A percentile compares a stretch with the other conserved stretches of the same genome.
These are phyloP conservation scores for Haplosporangium gracile DNA, from an alignment of 192 early-diverging fungal genomes.

Conservation along the genomic window DNA sequence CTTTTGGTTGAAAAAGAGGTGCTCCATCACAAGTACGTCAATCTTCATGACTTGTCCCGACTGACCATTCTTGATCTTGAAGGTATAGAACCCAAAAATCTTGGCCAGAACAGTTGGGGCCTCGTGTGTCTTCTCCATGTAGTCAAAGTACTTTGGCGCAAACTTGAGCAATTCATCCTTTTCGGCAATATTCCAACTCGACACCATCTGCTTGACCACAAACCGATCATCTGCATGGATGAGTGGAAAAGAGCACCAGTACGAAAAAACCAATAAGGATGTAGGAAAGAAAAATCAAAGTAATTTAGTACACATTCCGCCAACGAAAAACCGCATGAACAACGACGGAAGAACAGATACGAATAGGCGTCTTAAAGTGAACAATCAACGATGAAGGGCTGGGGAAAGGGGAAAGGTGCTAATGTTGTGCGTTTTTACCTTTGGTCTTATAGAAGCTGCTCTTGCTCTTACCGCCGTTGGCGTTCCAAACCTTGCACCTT, in stretches of 20 bases:
- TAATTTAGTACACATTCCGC: background rate
- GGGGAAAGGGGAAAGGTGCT: background rate
- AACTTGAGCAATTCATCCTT: constrained; percentile 88
- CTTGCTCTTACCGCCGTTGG: constrained; percentile 90
- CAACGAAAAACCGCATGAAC: constrained; percentile 7
- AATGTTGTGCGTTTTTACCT: constrained; percentile 59
- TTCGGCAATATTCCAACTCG: constrained; percentile 80
- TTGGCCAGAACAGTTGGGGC: constrained; percentile 85
- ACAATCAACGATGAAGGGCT: background rate
- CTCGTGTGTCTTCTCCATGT: constrained; percentile 75
- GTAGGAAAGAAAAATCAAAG: background rate
- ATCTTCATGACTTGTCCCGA: constrained; percentile 81
- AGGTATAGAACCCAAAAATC: constrained; percentile 91
- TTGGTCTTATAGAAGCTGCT: constrained; percentile 86
- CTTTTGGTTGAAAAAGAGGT: constrained; percentile 84
- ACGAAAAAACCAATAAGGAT: background rate
- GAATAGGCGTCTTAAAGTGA: background rate
- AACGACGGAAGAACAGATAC: background rate
- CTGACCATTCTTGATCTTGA: constrained; percentile 81
- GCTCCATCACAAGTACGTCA: constrained; percentile 95
- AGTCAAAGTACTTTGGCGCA: constrained; percentile 92
- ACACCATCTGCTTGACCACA: constrained; percentile 88
- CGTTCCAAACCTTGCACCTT: constrained; percentile 83
- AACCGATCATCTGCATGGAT: constrained; percentile 82
- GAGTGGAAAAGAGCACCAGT: background rate